Base-by-base conservation (phyloP, 2,329 filamentous ascomycete genomes). In the Apiospora koreana region DNA sequence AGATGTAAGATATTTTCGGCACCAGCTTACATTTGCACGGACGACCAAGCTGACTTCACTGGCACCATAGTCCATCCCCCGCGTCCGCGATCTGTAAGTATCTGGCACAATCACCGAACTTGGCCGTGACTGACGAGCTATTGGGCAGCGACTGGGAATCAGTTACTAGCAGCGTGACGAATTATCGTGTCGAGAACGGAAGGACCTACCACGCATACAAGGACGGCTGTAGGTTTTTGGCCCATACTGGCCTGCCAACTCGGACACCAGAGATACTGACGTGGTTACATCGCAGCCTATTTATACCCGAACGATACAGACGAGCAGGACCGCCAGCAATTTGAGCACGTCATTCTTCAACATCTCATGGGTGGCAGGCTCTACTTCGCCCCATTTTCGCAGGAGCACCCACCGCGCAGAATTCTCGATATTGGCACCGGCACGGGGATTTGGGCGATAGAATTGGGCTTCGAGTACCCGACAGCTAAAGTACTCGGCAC, bases 391-490 rank as follows among this genome's bases (percentile, higher is more conserved):
- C 84, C 84, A 0, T 78, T 83, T n/a, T 79, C 79, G 16, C 72
- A 75, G 35, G 75, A 76, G 2, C 74, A 75, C 3, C 80, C 81
- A 4, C 83, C 83, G 1, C 74, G 75, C 21, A 76, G 77, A n/a
- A 71, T 78, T 28, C 72, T 77, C 45, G 84, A 86, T 69, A 77
- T 86, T 41, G 84, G 80, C 18, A 86, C 84, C 0, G 84, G 84
- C 4, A 81, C 80, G 2, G 84, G 84, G 0, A 86, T 88, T 72
- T 92, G 90, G 90, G 89, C 90, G 16, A 89, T 93, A 70, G 88
- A 92, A 75, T 87, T 93, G 82, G 89, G 88, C 74, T 87, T 90
- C 74, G 76, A 83, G 66, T 92, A 90, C 71, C 90, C 90, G 16
- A 76, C 85, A 4, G 82, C 90, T 14, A 80, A 86, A 71, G 84